Percentiles rank a stretch among this genome's conserved stretches.
Evolutionary conservation across 192 early-diverging fungal genomes (phyloP).

Genomic region (Endogone sp.): DNA sequence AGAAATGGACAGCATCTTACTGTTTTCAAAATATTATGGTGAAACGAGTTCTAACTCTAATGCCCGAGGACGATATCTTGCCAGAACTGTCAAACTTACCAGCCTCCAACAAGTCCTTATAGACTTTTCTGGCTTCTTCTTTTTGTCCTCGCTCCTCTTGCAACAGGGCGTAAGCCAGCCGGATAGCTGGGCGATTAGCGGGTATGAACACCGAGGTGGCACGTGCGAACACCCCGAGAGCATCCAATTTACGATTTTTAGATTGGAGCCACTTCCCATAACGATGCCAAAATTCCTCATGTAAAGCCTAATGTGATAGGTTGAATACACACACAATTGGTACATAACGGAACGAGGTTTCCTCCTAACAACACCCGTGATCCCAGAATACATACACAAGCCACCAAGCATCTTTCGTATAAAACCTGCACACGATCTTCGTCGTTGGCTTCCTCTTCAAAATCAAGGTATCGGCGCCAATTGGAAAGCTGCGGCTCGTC

Average conservation of each 20-base stretch:
- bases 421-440: constrained; percentile 51
- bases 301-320: constrained; percentile 64
- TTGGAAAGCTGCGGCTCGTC: constrained; percentile 64
- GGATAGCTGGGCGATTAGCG: constrained; percentile 48
- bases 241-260: constrained; percentile 39
- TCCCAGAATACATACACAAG: constrained; percentile 62
- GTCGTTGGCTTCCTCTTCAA: constrained; percentile 61
- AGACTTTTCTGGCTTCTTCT: constrained; percentile 54
- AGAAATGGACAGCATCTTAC: not conserved
- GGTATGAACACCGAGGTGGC: constrained; percentile 54
- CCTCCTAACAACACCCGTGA: too few relatives aligned
- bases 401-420: constrained; percentile 71
- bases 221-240: constrained; percentile 44
- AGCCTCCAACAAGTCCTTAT: constrained; percentile 44
- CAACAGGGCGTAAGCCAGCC: constrained; percentile 55
- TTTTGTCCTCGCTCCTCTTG: constrained; percentile 57
- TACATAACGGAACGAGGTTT: too few relatives aligned
- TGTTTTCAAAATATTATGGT: too few relatives aligned
- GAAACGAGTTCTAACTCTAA: too few relatives aligned
- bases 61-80: too few relatives aligned
- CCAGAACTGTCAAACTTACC: too few relatives aligned
- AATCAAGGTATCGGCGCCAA: constrained; percentile 73
- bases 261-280: constrained; percentile 58
- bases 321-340: not conserved
- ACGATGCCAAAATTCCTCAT: constrained; percentile 76